Evolutionary conservation across 2,329 filamentous ascomycete species (phyloP).

Genomic region (Stagonosporopsis vannaccii): DNA sequence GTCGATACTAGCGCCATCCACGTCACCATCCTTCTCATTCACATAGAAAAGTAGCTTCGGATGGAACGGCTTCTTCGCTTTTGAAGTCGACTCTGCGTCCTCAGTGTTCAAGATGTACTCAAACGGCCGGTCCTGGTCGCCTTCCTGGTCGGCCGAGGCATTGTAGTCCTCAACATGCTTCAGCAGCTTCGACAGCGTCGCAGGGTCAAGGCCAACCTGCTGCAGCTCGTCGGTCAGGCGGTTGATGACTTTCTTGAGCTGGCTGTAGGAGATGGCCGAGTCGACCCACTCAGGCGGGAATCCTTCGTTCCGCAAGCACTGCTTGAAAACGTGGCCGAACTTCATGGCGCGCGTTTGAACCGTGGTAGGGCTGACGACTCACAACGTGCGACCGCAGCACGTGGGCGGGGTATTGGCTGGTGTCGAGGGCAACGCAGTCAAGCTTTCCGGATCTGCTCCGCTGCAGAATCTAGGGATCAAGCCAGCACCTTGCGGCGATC

Average conservation of each 20-base stretch:
- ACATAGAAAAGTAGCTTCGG: conserved; percentile 76
- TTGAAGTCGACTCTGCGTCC: conserved; percentile 5
- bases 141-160: conserved; percentile 30
- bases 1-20: conserved; percentile 72
- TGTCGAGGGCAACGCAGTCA: conserved; percentile 6
- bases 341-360: conserved; percentile 68
- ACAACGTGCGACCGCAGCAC: conserved; percentile 33
- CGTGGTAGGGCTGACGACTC: conserved; percentile 35
- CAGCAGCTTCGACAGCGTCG: conserved; percentile 72
- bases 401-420: conserved; percentile 33
- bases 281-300: conserved; percentile 77
- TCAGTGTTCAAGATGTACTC: conserved; percentile 46
- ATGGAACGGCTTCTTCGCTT: conserved; percentile 55
- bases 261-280: conserved; percentile 80
- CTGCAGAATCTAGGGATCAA: conserved; percentile 12
- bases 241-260: conserved; percentile 89
- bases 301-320: conserved; percentile 72
- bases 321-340: conserved; percentile 81
- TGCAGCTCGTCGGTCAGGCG: conserved; percentile 76
- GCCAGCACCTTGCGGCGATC: conserved; percentile 19
- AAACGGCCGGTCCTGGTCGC: conserved; percentile 43
- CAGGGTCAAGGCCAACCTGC: conserved; percentile 73
- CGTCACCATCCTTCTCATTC: conserved; percentile 69
- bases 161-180: conserved; percentile 52
- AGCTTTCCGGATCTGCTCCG: conserved; percentile 7